These are phyloP conservation scores for Hypoxylon sp. DNA, from an alignment of 2,329 filamentous ascomycete genomes.

Conservation along the genomic window DNA sequence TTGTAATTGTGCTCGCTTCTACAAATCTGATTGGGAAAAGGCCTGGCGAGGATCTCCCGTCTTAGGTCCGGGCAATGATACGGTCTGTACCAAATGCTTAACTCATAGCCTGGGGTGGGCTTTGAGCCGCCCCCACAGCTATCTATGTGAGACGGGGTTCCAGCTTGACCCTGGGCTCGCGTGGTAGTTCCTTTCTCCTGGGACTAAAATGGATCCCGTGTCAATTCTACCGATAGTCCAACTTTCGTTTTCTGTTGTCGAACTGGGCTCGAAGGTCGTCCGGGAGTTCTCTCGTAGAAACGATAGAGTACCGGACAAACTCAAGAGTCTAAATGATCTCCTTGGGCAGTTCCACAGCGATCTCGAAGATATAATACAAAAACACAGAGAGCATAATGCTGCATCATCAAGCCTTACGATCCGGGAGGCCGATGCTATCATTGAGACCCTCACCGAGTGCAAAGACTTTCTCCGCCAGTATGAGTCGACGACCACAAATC, in stretches of 20 bases:
- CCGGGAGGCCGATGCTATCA: slow-evolving; percentile 31
- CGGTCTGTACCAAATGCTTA: slow-evolving; percentile 8
- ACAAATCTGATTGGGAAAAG: slow-evolving; percentile 28
- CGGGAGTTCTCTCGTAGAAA: slow-evolving; percentile 40
- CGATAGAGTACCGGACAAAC: slow-evolving; percentile 37
- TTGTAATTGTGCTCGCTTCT: slow-evolving; percentile 25
- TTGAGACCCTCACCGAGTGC: slow-evolving; percentile 44
- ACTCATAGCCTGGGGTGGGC: slow-evolving; percentile 12
- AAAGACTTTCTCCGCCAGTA: slow-evolving; percentile 44
- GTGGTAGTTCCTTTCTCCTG: slow-evolving; percentile 27
- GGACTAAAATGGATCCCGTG: slow-evolving; percentile 44
- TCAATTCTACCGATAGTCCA: slow-evolving; percentile 43
- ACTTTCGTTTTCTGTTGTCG: slow-evolving; percentile 42
- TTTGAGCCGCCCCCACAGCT: slow-evolving; percentile 34
- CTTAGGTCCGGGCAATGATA: slow-evolving; percentile 30
- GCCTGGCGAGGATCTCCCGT: slow-evolving; percentile 20
- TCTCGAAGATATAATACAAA: slow-evolving; percentile 34
- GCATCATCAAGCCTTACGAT: slow-evolving; percentile 30
- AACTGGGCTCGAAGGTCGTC: slow-evolving; percentile 41
- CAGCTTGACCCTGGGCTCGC: slow-evolving; percentile 24
- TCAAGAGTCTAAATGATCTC: slow-evolving; percentile 42
- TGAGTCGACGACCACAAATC: slow-evolving; percentile 31
- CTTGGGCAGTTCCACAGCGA: slow-evolving; percentile 38
- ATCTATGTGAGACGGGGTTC: slow-evolving; percentile 34
- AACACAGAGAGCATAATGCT: slow-evolving; percentile 24